A percentile compares a stretch with the other conserved stretches of the same genome.
Evolutionary conservation across 2,329 filamentous ascomycete genomes (phyloP).

Genomic region (Trichothecium roseum): DNA sequence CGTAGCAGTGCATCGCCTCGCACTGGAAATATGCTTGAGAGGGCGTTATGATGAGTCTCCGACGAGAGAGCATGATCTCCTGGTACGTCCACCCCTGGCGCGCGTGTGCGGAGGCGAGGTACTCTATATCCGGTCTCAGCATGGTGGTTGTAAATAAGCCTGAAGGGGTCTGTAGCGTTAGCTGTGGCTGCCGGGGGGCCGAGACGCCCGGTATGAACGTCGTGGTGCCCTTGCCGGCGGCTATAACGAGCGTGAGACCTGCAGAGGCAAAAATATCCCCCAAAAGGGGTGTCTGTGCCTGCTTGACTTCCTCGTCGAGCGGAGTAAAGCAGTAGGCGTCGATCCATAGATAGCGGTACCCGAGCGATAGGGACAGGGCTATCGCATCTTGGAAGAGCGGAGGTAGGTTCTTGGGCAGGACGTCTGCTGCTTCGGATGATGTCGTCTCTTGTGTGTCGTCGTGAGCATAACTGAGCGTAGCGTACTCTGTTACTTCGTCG

Average conservation of each 20-base stretch:
- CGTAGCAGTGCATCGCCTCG: constrained; percentile 23
- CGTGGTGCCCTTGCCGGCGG: constrained; percentile 17
- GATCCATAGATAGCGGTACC: constrained; percentile 26
- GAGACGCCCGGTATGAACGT: constrained; percentile 24
- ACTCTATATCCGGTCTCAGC: constrained; percentile 22
- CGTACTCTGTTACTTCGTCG: constrained; percentile 16
- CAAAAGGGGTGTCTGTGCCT: constrained; percentile 18
- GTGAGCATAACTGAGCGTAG: constrained; percentile 23
- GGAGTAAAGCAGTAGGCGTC: constrained; percentile 23
- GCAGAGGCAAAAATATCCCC: constrained; percentile 23
- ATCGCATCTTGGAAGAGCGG: constrained; percentile 22
- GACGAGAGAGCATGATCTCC: constrained; percentile 22
- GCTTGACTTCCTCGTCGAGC: constrained; percentile 13
- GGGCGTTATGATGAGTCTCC: constrained; percentile 24
- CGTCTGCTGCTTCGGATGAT: constrained; percentile 3
- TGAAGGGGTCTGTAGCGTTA: constrained; percentile 20
- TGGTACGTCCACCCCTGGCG: constrained; percentile 25
- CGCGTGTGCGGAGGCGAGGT: constrained; percentile 23
- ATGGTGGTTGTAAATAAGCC: constrained; percentile 25
- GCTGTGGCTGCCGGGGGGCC: constrained; percentile 20
- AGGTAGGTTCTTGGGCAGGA: constrained; percentile 15
- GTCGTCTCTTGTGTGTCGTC: constrained; percentile 5
- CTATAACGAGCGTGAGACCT: constrained; percentile 22
- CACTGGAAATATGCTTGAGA: constrained; percentile 29
- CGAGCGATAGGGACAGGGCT: constrained; percentile 17